Conservation (phyloP, 2,329 filamentous ascomycete species). For the Phialocephala subalpina region DNA sequence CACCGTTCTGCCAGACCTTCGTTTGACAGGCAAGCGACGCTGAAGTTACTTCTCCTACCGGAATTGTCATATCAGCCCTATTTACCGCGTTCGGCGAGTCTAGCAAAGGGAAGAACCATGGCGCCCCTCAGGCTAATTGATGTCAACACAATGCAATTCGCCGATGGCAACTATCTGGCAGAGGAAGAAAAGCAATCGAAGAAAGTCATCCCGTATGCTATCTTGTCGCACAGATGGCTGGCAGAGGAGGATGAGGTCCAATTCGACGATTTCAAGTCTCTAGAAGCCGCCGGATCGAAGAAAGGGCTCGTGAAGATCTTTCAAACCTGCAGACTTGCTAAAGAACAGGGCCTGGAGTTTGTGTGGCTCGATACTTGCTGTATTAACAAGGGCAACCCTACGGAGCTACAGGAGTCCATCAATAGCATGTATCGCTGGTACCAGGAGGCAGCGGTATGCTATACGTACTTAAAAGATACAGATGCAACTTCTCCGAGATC, state of each 20-base stretch:
- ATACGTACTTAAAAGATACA: slow-evolving; percentile 1
- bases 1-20: too few relatives aligned
- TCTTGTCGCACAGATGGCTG: slow-evolving; percentile 1
- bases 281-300: neutral
- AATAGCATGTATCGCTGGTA: slow-evolving; percentile 5
- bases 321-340: neutral
- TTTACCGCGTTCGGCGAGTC: neutral
- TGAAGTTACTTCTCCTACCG: too few relatives aligned
- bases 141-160: slow-evolving; percentile 4
- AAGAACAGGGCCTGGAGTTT: slow-evolving; percentile 1
- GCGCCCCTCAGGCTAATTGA: slow-evolving; percentile 2
- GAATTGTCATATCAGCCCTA: slow-evolving; percentile 2
- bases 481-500: neutral
- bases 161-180: slow-evolving; percentile 1
- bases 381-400: neutral
- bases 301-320: neutral
- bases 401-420: slow-evolving; percentile 2
- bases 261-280: neutral
- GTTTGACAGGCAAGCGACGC: too few relatives aligned
- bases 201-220: slow-evolving; percentile 7
- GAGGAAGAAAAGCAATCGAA: slow-evolving; percentile 1
- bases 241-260: neutral
- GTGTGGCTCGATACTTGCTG: slow-evolving; percentile 3
- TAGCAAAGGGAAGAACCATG: slow-evolving; percentile 3
- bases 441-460: neutral